Conservation (phyloP, 768 basidiomycete genomes). For the Brasilioporus rufonigricans region DNA sequence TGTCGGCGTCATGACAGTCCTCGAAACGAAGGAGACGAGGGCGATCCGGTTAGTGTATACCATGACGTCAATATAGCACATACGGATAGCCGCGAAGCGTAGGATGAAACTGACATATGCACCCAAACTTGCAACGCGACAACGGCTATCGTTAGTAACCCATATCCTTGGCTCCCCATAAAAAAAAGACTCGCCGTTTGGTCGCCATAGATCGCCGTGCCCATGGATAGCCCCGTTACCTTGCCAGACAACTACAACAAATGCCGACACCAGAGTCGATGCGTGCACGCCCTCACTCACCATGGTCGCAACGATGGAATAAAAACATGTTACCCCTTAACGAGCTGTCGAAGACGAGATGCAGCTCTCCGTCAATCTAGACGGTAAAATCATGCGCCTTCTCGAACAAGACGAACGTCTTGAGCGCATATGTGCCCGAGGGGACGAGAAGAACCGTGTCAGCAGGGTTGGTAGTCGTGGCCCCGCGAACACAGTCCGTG, state of each 20-base stretch:
- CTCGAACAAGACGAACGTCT: not conserved
- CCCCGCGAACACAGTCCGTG: not conserved
- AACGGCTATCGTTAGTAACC: not conserved
- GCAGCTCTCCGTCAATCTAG: constrained; percentile 2
- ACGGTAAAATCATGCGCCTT: not conserved
- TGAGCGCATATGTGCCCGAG: not conserved
- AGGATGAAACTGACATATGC: not conserved
- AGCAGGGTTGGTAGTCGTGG: not conserved
- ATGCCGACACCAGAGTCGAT: not conserved
- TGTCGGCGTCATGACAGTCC: constrained; percentile 1
- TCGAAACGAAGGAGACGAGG: constrained; percentile 9
- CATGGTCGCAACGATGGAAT: not conserved
- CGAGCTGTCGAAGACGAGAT: not conserved
- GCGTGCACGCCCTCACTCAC: not conserved
- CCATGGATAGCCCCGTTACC: constrained; percentile 8
- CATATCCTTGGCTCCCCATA: not conserved
- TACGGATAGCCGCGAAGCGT: not conserved
- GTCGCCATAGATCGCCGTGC: constrained; percentile 4
- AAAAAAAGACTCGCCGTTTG: not conserved
- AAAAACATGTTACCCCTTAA: constrained; percentile 1
- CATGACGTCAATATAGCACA: not conserved
- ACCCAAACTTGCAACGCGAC: not conserved
- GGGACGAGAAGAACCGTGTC: constrained; percentile 11
- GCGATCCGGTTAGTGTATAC: not conserved
- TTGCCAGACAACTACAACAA: constrained; percentile 3